Base-by-base conservation (phyloP, 495 filamentous ascomycete species). In the Cudoniella acicularis region DNA sequence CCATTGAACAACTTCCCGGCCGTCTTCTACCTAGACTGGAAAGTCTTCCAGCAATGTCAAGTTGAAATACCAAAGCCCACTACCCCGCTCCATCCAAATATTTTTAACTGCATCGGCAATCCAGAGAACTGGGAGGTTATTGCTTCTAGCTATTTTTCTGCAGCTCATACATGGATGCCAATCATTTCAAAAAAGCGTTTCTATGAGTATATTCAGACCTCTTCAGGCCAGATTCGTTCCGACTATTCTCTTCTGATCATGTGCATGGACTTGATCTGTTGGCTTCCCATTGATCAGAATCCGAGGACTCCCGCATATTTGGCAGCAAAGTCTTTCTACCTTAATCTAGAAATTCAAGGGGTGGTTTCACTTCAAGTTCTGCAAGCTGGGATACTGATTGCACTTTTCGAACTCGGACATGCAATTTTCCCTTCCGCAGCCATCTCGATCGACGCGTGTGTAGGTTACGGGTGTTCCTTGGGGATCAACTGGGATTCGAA, bases 231-330 rank as follows among this genome's bases (percentile, higher is more conserved):
- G 36, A 11, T 23, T 10, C 58, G 73, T 0, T 64, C 76, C 0
- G 78, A 82, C 45, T 52, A 76, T 47, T 72, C 67, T 17, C 66
- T 80, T 43, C 70, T 81, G 8, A 74, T 77, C 49, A 60, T 81
- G 13, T 69, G 60, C 26, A 77, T 81, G 73, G 75, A 77, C 63
- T 68, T 81, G 1, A 52, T 75, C 20, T 60, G 55, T n/a, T 55
- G 56, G 20, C 22, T 51, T 9, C 62, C 68, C 3, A 48, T 54
- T 20, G 46, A 60, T 1, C 58, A 52, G n/a, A 56, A 57, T 40
- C 60, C 56, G 2, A 65, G 64, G 6, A 75, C 71, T 3, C 59
- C 67, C 21, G 59, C 76, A 10, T 83, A 81, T 55, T 49, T 49
- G 16, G 59, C 72, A 4, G 67, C 69, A 9, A 81, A 79, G 60